Evolutionary conservation across 2,329 filamentous ascomycete genomes (phyloP).

Genomic region (Dactylellina parvicollis): DNA sequence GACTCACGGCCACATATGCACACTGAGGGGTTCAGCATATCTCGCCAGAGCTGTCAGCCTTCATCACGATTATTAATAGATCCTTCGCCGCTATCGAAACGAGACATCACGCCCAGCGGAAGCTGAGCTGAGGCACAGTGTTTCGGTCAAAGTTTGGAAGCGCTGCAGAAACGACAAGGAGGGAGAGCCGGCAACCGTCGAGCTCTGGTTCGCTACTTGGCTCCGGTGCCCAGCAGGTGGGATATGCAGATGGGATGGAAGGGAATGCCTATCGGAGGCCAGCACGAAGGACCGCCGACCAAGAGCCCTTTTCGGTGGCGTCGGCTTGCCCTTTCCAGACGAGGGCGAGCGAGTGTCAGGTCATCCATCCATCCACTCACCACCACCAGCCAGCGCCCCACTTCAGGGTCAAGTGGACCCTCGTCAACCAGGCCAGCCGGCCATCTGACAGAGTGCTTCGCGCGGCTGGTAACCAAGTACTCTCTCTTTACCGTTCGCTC

Average conservation of each 20-base stretch:
- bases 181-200: neutral
- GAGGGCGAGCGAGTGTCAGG: neutral
- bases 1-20: no score
- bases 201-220: neutral
- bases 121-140: neutral
- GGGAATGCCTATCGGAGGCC: neutral
- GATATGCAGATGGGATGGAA: no score
- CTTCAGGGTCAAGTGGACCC: constrained; percentile 4
- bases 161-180: neutral
- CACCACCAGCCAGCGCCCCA: constrained; percentile 6
- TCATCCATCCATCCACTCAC: neutral
- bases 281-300: neutral
- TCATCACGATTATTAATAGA: constrained; percentile 10
- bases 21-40: no score
- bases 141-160: constrained; percentile 30
- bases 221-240: neutral
- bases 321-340: constrained; percentile 30
- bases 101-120: neutral
- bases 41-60: no score
- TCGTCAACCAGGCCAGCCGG: constrained; percentile 4
- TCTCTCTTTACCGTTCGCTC: no score
- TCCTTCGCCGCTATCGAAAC: constrained; percentile 2
- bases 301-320: neutral
- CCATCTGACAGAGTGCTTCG: constrained; percentile 23
- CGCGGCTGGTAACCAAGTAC: neutral